phyloP scores from a whole-genome alignment of 192 early-diverging fungal genomes.

The Kappamyces sp. region DNA sequence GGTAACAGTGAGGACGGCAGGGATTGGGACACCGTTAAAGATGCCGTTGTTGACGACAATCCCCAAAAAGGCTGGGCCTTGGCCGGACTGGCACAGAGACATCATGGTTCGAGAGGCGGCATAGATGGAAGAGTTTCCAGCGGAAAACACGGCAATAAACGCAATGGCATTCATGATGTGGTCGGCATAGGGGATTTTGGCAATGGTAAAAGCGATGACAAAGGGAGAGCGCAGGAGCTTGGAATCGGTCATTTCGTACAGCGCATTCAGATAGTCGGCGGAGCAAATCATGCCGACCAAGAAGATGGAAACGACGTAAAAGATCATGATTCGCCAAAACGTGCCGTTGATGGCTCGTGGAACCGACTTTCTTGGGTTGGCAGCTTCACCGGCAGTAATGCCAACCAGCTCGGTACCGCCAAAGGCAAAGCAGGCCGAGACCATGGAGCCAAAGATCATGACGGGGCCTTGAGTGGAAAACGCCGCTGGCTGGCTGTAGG shows the following conservation, averaged over 20 bases:
- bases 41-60: conserved; percentile 46
- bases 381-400: conserved; percentile 76
- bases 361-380: conserved; percentile 63
- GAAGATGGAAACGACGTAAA: conserved; percentile 59
- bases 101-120: conserved; percentile 60
- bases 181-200: conserved; percentile 44
- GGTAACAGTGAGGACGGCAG: conserved; percentile 44
- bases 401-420: conserved; percentile 81
- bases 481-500: no score
- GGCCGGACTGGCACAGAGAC: conserved; percentile 53
- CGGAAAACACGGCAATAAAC: conserved; percentile 63
- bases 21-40: conserved; percentile 53
- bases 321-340: conserved; percentile 75
- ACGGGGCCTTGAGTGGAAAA: no score
- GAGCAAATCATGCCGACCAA: conserved; percentile 63
- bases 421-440: conserved; percentile 71
- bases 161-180: conserved; percentile 73
- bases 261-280: conserved; percentile 20
- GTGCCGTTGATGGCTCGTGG: conserved; percentile 40
- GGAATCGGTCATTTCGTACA: background rate
- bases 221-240: background rate
- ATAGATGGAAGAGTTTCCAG: conserved; percentile 71
- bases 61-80: conserved; percentile 54
- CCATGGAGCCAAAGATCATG: conserved; percentile 29
- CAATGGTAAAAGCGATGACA: conserved; percentile 47